A percentile compares a stretch with the other conserved stretches of the same genome.
Conservation (phyloP, 2,329 filamentous ascomycete genomes). For the Leptoxyphium fumago region DNA sequence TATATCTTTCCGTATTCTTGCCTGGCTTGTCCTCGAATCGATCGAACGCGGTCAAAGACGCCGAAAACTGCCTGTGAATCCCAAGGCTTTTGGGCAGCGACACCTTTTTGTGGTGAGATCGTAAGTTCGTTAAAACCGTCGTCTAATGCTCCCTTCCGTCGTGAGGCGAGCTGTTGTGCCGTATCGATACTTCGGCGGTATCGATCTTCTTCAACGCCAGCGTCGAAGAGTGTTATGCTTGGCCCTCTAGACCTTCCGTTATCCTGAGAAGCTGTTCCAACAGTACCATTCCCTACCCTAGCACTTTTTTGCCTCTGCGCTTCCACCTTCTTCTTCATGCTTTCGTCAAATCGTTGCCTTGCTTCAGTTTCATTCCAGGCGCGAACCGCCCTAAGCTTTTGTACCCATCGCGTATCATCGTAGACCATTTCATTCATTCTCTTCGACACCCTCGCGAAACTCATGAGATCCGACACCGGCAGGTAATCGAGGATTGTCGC, state of each 20-base stretch:
- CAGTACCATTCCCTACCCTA: constrained; percentile 19
- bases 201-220: constrained; percentile 49
- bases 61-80: constrained; percentile 53
- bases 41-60: constrained; percentile 56
- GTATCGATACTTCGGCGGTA: constrained; percentile 28
- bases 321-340: constrained; percentile 42
- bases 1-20: constrained; percentile 88
- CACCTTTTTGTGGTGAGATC: constrained; percentile 24
- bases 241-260: constrained; percentile 17
- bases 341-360: constrained; percentile 62
- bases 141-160: constrained; percentile 24
- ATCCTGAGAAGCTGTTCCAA: constrained; percentile 22
- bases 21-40: constrained; percentile 69
- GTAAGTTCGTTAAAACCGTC: constrained; percentile 74
- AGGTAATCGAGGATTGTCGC: constrained; percentile 80
- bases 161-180: constrained; percentile 11
- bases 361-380: constrained; percentile 88
- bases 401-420: constrained; percentile 91
- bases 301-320: constrained; percentile 31
- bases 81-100: constrained; percentile 21
- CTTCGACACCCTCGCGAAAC: constrained; percentile 69
- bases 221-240: constrained; percentile 59
- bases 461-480: constrained; percentile 68
- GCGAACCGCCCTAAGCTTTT: constrained; percentile 69
- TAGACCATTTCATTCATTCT: constrained; percentile 97